Evolutionary conservation across 768 basidiomycete genomes (phyloP).

Genomic region (Psilocybe azurescens): DNA sequence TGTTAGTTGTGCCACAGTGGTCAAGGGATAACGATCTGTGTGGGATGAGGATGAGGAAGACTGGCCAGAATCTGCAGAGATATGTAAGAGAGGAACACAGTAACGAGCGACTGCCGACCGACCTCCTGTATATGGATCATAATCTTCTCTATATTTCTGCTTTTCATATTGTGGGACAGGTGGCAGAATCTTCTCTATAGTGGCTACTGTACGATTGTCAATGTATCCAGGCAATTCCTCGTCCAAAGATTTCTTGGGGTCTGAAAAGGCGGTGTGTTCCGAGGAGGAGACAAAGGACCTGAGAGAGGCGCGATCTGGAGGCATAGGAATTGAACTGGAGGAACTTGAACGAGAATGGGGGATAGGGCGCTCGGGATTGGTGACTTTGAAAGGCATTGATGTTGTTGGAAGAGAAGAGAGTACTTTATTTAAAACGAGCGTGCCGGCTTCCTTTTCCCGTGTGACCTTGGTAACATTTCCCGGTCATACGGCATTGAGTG

Average conservation of each 20-base stretch:
- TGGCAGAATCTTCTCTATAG: slow-evolving; percentile 3
- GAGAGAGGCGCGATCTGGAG: slow-evolving; percentile 11
- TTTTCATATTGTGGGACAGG: slow-evolving; percentile 5
- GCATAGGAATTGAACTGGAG: not conserved
- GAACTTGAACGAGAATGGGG: slow-evolving; percentile 6
- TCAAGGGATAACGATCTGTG: slow-evolving; percentile 7
- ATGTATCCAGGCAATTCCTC: slow-evolving; percentile 12
- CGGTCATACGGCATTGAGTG: not conserved
- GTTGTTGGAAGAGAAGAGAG: not conserved
- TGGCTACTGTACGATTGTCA: not conserved
- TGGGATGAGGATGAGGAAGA: not conserved
- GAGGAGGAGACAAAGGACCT: slow-evolving; percentile 14
- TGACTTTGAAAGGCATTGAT: slow-evolving; percentile 9
- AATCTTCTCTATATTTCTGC: slow-evolving; percentile 4
- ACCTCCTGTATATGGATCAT: slow-evolving; percentile 5
- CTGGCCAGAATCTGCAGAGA: not conserved
- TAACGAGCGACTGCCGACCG: not conserved
- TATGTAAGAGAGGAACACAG: not conserved
- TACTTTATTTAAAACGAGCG: not conserved
- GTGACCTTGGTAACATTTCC: not conserved
- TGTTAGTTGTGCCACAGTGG: slow-evolving; percentile 24
- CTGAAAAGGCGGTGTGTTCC: slow-evolving; percentile 13
- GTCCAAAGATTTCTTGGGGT: slow-evolving; percentile 9
- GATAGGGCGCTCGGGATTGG: slow-evolving; percentile 1
- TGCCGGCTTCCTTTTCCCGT: not conserved